Conservation (phyloP, 208 protist species). For the Leishmania major region DNA sequence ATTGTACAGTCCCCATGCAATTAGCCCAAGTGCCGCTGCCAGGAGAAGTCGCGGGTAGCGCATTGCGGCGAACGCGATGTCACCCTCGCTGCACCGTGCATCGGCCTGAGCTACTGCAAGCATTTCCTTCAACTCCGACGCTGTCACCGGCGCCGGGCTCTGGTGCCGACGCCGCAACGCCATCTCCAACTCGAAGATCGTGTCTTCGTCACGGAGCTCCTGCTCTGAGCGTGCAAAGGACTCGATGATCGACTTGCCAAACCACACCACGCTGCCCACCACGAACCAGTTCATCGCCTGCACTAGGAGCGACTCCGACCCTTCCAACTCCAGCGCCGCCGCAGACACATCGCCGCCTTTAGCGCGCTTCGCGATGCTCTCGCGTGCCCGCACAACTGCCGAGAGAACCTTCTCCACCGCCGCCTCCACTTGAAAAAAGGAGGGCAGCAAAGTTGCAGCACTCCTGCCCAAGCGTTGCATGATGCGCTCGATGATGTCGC, state of each 20-base stretch:
- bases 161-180: conserved; percentile 15
- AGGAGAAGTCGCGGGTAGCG: conserved; percentile 16
- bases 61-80: background rate
- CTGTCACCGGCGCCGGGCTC: conserved; percentile 7
- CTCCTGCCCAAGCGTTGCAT: conserved; percentile 36
- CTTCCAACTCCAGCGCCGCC: conserved; percentile 12
- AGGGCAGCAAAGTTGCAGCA: conserved; percentile 31
- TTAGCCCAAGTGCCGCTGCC: background rate
- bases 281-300: conserved; percentile 60
- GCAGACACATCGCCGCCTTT: conserved; percentile 4
- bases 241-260: conserved; percentile 88
- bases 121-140: conserved; percentile 17
- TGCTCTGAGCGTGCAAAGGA: conserved; percentile 77
- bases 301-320: conserved; percentile 46
- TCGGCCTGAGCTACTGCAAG: conserved; percentile 16
- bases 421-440: conserved; percentile 33
- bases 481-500: conserved; percentile 76
- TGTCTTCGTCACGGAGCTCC: conserved; percentile 47
- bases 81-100: conserved; percentile 2
- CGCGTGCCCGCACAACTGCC: conserved; percentile 56
- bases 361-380: conserved; percentile 73
- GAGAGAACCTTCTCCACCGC: conserved; percentile 44
- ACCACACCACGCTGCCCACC: conserved; percentile 70
- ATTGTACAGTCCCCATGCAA: conserved; percentile 34
- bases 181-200: conserved; percentile 31